Percentiles rank a stretch among this genome's conserved stretches.
Conservation (phyloP, 2,329 filamentous ascomycete genomes). For the Aspergillus udagawae region DNA sequence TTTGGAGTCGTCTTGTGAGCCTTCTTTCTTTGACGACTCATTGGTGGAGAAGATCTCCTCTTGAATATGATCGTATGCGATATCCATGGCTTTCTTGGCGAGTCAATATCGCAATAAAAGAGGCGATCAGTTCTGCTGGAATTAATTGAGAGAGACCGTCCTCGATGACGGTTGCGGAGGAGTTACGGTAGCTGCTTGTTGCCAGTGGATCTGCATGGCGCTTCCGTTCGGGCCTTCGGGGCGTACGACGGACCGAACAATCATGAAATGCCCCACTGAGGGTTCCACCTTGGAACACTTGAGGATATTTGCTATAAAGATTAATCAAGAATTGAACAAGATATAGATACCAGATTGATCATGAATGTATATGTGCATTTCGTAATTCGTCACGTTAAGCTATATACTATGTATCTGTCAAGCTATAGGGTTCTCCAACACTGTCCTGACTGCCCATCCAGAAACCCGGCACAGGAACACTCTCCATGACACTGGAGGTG, state of each 20-base stretch:
- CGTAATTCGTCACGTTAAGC: background rate
- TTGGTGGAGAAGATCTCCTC: slow-evolving; percentile 67
- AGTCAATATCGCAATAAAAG: background rate
- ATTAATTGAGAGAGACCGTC: background rate
- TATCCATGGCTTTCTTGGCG: slow-evolving; percentile 63
- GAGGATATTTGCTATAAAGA: background rate
- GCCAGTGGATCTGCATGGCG: background rate
- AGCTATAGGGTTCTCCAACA: slow-evolving; percentile 34
- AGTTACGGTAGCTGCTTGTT: background rate
- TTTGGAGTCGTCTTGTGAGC: slow-evolving; percentile 43
- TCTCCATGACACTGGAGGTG: slow-evolving; percentile 43
- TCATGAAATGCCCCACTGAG: background rate
- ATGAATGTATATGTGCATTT: background rate
- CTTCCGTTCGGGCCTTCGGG: background rate
- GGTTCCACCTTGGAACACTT: background rate
- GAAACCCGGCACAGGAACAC: slow-evolving; percentile 36
- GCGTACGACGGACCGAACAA: background rate
- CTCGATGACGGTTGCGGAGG: background rate
- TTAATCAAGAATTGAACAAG: background rate
- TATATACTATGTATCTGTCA: slow-evolving; percentile 18
- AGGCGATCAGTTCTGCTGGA: background rate
- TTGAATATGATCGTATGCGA: slow-evolving; percentile 94
- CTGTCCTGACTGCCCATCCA: slow-evolving; percentile 38
- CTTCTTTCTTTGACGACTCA: slow-evolving; percentile 45
- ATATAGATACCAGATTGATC: background rate